Evolutionary conservation across 352 stramenopile genomes (phyloP).

Genomic region (Phytophthora macrochlamydospora): DNA sequence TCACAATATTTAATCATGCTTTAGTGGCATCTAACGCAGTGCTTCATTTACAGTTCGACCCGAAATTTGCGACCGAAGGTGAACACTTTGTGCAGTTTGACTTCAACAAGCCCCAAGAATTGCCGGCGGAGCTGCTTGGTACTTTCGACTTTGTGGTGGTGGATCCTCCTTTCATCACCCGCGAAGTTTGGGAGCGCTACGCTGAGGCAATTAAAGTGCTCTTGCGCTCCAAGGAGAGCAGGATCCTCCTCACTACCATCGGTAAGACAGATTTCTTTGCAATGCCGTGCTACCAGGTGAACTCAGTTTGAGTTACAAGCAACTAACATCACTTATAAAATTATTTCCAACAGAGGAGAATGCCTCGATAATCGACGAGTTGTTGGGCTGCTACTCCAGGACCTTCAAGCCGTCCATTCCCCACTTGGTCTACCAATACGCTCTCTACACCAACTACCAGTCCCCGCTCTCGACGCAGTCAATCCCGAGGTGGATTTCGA

Average conservation of each 20-base stretch:
- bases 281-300: too few species aligned
- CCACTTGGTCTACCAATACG: conserved; percentile 96
- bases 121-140: conserved; percentile 58
- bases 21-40: background rate
- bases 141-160: conserved; percentile 93
- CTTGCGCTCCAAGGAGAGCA: conserved; percentile 53
- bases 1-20: background rate
- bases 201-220: conserved; percentile 68
- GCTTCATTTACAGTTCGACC: conserved; percentile 68
- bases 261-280: conserved; percentile 32
- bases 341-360: conserved; percentile 83
- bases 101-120: conserved; percentile 81
- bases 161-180: conserved; percentile 95
- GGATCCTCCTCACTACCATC: conserved; percentile 92
- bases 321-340: background rate
- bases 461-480: conserved; percentile 51
- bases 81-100: conserved; percentile 88
- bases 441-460: conserved; percentile 92
- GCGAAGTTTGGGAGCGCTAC: conserved; percentile 93
- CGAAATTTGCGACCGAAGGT: conserved; percentile 72
- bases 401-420: conserved; percentile 92
- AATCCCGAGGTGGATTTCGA: conserved; percentile 82
- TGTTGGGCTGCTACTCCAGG: conserved; percentile 74
- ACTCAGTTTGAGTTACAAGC: too few species aligned
- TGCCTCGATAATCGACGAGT: conserved; percentile 73